Conservation (phyloP, 768 basidiomycete species). For the Lyophyllum decastes region DNA sequence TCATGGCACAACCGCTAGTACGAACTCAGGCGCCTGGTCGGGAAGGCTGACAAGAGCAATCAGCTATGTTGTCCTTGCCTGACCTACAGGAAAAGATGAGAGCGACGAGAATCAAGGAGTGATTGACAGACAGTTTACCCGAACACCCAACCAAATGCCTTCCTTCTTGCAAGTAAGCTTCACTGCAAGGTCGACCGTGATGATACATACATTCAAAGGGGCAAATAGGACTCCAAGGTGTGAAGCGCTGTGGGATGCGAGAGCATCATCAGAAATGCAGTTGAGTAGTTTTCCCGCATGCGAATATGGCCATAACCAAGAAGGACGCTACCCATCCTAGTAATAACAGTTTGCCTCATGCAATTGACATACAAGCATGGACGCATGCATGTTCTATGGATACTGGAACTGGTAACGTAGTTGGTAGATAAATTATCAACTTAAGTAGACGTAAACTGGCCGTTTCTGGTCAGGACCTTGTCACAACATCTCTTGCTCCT, state of each 20-base stretch:
- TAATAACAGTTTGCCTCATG: slow-evolving; percentile 24
- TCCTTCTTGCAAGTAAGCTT: background rate
- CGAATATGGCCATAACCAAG: slow-evolving; percentile 26
- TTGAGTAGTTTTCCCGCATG: background rate
- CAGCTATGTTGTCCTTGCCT: background rate
- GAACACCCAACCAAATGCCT: background rate
- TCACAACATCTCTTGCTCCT: too few relatives aligned
- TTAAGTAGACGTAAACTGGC: too few relatives aligned
- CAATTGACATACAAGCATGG: slow-evolving; percentile 16
- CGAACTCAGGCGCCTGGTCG: background rate
- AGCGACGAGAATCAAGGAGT: background rate
- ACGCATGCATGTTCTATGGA: too few relatives aligned
- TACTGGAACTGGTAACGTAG: too few relatives aligned
- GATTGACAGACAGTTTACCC: background rate
- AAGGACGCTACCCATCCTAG: slow-evolving; percentile 27
- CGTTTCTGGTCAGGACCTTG: too few relatives aligned
- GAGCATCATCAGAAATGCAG: slow-evolving; percentile 15
- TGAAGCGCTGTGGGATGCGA: slow-evolving; percentile 6
- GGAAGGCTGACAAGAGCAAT: background rate
- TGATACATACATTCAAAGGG: background rate
- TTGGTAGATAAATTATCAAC: too few relatives aligned
- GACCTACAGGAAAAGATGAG: background rate
- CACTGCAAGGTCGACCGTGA: background rate
- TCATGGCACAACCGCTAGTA: background rate
- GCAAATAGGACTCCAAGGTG: slow-evolving; percentile 21